Conservation (phyloP, 352 stramenopile genomes). For the Pythium apleroticum region DNA sequence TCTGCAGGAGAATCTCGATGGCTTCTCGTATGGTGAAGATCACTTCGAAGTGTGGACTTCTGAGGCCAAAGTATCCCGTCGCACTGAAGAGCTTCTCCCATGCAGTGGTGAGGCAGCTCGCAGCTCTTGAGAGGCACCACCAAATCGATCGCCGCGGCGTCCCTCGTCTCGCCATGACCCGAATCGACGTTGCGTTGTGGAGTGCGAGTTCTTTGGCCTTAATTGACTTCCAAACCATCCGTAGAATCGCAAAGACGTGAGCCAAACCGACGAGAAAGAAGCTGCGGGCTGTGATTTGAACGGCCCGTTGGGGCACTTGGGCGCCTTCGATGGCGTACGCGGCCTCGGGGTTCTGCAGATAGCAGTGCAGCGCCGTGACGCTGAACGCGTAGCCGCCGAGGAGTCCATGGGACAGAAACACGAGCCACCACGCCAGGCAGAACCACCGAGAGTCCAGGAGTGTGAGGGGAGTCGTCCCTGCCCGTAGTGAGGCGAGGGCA, state of each 20-base stretch:
- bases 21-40: slow-evolving; percentile 9
- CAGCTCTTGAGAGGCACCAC: not conserved
- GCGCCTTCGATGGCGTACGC: not conserved
- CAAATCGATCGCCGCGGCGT: not conserved
- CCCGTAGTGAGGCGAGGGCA: not conserved
- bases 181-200: not conserved
- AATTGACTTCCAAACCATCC: not conserved
- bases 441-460: not conserved
- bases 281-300: slow-evolving; percentile 1
- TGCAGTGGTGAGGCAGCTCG: not conserved
- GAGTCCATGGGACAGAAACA: slow-evolving; percentile 4
- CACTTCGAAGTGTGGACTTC: slow-evolving; percentile 8
- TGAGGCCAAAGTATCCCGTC: slow-evolving; percentile 20
- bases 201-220: not conserved
- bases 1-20: slow-evolving; percentile 1
- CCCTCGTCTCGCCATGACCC: not conserved
- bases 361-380: slow-evolving; percentile 11
- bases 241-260: slow-evolving; percentile 5
- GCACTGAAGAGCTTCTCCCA: slow-evolving; percentile 9
- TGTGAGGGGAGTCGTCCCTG: not conserved
- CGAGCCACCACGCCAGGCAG: slow-evolving; percentile 9
- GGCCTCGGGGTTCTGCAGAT: slow-evolving; percentile 3
- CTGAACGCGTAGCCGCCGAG: slow-evolving; percentile 7
- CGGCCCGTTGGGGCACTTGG: not conserved
- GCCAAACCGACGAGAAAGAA: slow-evolving; percentile 14